A percentile compares a stretch with the other conserved stretches of the same genome.
phyloP scores from a whole-genome alignment of 2,329 filamentous ascomycete species.

The Ascochyta fabae region DNA sequence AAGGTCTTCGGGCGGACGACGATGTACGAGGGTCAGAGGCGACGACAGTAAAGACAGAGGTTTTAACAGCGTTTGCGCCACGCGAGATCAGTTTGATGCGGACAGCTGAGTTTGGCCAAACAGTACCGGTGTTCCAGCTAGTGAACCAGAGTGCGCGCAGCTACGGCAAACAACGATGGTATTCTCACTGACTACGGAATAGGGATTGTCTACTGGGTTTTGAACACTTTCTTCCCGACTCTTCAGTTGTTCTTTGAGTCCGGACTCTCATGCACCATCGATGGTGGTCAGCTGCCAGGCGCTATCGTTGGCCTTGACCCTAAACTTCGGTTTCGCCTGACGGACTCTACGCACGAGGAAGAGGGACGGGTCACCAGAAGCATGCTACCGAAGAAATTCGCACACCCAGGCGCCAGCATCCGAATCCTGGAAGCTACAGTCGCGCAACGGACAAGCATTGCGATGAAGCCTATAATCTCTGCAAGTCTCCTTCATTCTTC shows the following conservation, averaged over 20 bases:
- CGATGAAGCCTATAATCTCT: conserved; percentile 13
- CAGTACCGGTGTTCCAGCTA: conserved; percentile 16
- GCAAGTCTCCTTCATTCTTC: neutral
- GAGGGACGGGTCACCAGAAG: conserved; percentile 26
- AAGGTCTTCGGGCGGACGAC: conserved; percentile 30
- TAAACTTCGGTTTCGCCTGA: conserved; percentile 35
- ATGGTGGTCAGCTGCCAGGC: conserved; percentile 21
- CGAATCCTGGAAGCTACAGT: conserved; percentile 28
- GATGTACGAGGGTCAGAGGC: conserved; percentile 23
- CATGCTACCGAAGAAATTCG: conserved; percentile 24
- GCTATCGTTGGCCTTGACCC: conserved; percentile 33
- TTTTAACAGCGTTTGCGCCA: neutral
- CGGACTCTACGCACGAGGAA: conserved; percentile 37
- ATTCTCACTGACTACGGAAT: neutral
- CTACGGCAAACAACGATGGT: neutral
- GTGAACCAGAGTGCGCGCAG: conserved; percentile 29
- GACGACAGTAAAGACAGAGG: conserved; percentile 27
- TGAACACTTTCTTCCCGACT: conserved; percentile 40
- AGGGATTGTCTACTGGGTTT: conserved; percentile 37
- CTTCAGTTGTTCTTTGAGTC: conserved; percentile 42
- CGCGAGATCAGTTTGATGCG: conserved; percentile 4
- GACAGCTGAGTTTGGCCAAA: conserved; percentile 22
- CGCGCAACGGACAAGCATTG: conserved; percentile 31
- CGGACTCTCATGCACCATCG: conserved; percentile 35
- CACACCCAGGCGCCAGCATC: conserved; percentile 17